Base-by-base conservation (phyloP, 805 yeast species). In the Wickerhamiella bombiphila region DNA sequence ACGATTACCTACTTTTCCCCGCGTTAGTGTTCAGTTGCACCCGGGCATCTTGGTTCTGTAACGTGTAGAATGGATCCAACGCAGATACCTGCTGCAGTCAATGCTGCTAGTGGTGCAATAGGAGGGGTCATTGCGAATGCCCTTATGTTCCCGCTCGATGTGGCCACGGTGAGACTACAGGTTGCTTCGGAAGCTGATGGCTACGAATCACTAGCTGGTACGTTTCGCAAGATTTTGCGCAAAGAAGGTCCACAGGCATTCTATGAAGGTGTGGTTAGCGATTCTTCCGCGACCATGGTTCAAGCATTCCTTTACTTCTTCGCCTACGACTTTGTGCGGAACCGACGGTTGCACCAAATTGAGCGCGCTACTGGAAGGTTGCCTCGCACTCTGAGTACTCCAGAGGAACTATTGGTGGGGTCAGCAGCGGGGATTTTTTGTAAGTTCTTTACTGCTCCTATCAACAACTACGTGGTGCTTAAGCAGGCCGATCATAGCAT, bases 211-310 rank as follows among this genome's bases (percentile, higher is more conserved):
- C 76, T 93, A 0, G 40, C 71, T 14, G 83, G 81, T 55, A 93
- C 93, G 1, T 75, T 85, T 50, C 58, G 48, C 26, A 74, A 69
- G 49, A 83, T 85, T 73, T 73, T 72, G 52, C 54, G 55, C 38
- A 68, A 71, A 41, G 94, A 81, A 54, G 95, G 95, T 3, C 16
- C 77, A 3, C 52, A 62, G 30, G 80, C 80, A 11, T 76, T 85
- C 46, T 83, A 83, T 54, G 70, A 81, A 32, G 95, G 95, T 4
- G 65, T 83, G 9, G 67, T 78, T 8, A 93, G 46, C 21, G 58
- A 53, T 36, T 41, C 53, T 2, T 38, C 52, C 3, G 55, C 57
- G 11, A 48, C 54, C n/a, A 39, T 46, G 40, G 37, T 49, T 21
- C 54, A 55, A 31, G 51, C 58, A 14, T 55, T 54, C 36, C 46